Evolutionary conservation across 1,284 basidiomycete species (phyloP).

Genomic region (Volvariella surrecta): DNA sequence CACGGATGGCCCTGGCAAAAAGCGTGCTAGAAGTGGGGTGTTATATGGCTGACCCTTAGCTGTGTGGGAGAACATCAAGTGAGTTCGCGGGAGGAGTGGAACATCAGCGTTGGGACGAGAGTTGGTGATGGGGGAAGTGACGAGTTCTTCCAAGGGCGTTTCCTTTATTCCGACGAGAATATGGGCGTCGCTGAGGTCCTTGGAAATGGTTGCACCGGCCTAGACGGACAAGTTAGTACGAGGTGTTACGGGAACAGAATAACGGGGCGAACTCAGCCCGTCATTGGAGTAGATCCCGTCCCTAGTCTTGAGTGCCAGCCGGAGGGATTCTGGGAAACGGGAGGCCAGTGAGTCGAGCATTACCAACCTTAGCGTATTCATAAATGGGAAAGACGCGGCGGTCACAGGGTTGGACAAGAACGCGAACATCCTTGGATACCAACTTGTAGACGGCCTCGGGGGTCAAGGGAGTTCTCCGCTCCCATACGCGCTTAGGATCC

Average conservation of each 20-base stretch:
- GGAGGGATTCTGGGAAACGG: neutral
- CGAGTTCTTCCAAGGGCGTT: conserved; percentile 58
- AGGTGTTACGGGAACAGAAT: neutral
- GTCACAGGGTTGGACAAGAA: conserved; percentile 71
- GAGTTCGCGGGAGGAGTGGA: conserved; percentile 38
- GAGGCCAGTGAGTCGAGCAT: neutral
- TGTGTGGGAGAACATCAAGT: conserved; percentile 88
- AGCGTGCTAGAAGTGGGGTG: conserved; percentile 64
- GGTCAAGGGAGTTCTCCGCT: conserved; percentile 77
- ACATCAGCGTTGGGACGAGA: conserved; percentile 14
- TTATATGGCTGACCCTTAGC: conserved; percentile 85
- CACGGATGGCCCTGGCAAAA: conserved; percentile 29
- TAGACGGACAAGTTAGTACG: conserved; percentile 20
- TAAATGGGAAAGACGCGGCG: conserved; percentile 62
- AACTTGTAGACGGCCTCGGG: conserved; percentile 64
- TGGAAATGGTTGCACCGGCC: conserved; percentile 68
- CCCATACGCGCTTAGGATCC: conserved; percentile 77
- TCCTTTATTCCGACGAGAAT: conserved; percentile 87
- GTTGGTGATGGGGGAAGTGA: conserved; percentile 30
- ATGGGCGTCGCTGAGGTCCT: conserved; percentile 55
- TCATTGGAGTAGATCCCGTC: conserved; percentile 5
- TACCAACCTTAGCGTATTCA: conserved; percentile 56
- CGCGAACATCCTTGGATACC: conserved; percentile 47
- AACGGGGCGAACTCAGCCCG: conserved; percentile 1
- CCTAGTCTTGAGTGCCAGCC: conserved; percentile 5